Percentiles rank a stretch among this genome's conserved stretches.
These are phyloP conservation scores for Fusarium begoniae DNA, from an alignment of 2,329 filamentous ascomycete species.

Conservation along the genomic window DNA sequence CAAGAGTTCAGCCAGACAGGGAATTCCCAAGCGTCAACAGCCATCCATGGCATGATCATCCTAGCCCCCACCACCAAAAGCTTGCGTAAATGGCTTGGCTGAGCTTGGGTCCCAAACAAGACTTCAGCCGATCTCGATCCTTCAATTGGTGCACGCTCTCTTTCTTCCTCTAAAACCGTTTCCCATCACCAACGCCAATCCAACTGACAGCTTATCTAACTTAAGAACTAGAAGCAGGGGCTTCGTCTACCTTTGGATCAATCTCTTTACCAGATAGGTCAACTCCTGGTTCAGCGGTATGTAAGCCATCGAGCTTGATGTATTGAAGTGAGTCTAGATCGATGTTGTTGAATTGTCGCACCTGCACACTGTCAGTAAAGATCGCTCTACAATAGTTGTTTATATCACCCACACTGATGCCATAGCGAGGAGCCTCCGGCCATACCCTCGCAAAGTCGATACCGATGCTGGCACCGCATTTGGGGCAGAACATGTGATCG, in stretches of 20 bases:
- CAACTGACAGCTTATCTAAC: background rate
- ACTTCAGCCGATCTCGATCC: constrained; percentile 28
- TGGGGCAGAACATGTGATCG: constrained; percentile 60
- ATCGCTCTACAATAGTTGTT: background rate
- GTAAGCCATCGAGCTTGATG: constrained; percentile 49
- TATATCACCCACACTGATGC: constrained; percentile 52
- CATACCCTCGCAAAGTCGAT: constrained; percentile 53
- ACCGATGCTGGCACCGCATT: constrained; percentile 57
- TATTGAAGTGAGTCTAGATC: constrained; percentile 52
- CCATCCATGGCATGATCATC: constrained; percentile 7
- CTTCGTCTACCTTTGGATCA: constrained; percentile 11
- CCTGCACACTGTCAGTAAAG: constrained; percentile 42
- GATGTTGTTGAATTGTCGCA: constrained; percentile 53
- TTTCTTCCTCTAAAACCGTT: background rate
- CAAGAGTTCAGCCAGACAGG: constrained; percentile 19
- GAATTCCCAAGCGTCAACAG: constrained; percentile 5
- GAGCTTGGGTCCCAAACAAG: background rate
- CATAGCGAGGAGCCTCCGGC: constrained; percentile 45
- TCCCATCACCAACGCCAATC: background rate
- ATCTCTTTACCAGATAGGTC: constrained; percentile 50
- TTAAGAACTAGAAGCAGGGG: background rate
- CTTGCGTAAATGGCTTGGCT: constrained; percentile 42
- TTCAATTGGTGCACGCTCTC: constrained; percentile 7
- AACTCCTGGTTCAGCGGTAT: constrained; percentile 44
- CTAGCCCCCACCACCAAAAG: constrained; percentile 6